Percentiles rank a stretch among this genome's conserved stretches.
These are phyloP conservation scores for Usnea hakonensis DNA, from an alignment of 495 filamentous ascomycete genomes.

Conservation along the genomic window DNA sequence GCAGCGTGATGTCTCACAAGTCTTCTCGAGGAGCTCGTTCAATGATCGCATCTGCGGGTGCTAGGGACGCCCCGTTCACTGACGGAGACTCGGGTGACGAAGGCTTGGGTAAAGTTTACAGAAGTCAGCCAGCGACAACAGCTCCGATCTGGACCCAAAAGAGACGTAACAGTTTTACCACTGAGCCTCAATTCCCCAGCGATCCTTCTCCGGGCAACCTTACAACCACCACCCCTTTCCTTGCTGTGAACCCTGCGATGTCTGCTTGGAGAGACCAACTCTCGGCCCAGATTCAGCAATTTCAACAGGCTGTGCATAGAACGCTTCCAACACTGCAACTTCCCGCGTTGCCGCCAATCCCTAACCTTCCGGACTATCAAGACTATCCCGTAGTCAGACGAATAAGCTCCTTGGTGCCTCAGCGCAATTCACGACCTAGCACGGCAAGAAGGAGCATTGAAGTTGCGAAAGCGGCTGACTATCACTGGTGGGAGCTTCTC, in stretches of 20 bases:
- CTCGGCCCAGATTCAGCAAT: constrained; percentile 67
- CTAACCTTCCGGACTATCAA: constrained; percentile 64
- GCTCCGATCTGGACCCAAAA: constrained; percentile 37
- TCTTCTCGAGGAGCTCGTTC: constrained; percentile 54
- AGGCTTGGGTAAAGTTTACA: constrained; percentile 29
- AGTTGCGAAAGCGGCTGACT: constrained; percentile 45
- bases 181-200: constrained; percentile 22
- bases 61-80: constrained; percentile 27
- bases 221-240: constrained; percentile 27
- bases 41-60: not conserved
- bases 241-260: constrained; percentile 55
- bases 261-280: constrained; percentile 70
- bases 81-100: constrained; percentile 33
- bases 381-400: constrained; percentile 63
- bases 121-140: constrained; percentile 32
- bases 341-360: constrained; percentile 51
- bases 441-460: constrained; percentile 36
- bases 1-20: constrained; percentile 56
- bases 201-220: constrained; percentile 21
- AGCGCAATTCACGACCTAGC: constrained; percentile 38
- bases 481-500: constrained; percentile 63
- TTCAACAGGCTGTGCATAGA: constrained; percentile 63
- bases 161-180: constrained; percentile 29
- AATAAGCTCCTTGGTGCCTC: constrained; percentile 66
- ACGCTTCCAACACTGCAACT: constrained; percentile 60